phyloP scores from a whole-genome alignment of 495 filamentous ascomycete species.

The Lepraria neglecta region DNA sequence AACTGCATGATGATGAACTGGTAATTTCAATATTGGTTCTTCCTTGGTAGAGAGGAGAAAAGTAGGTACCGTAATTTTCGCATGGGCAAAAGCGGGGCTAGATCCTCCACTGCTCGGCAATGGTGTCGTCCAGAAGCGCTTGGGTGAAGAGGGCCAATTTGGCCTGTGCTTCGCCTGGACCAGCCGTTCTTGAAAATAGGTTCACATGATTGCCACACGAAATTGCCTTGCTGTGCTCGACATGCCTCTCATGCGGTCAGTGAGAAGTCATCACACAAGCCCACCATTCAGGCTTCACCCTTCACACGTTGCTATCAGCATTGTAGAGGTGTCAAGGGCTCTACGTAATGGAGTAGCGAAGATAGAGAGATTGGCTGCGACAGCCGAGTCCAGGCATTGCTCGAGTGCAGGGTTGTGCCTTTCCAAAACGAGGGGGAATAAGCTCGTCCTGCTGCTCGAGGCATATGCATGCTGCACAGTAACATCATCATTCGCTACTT shows the following conservation, averaged over 20 bases:
- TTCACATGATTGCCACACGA: conserved; percentile 8
- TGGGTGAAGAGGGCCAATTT: conserved; percentile 7
- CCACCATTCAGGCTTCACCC: conserved; percentile 16
- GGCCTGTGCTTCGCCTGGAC: conserved; percentile 14
- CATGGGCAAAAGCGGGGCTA: conserved; percentile 15
- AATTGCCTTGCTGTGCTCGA: conserved; percentile 7
- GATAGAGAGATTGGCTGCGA: conserved; percentile 13
- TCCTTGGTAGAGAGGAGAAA: not conserved
- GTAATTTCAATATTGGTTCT: not conserved
- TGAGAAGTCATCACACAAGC: conserved; percentile 16
- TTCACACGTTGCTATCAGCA: conserved; percentile 10
- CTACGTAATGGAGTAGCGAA: conserved; percentile 7
- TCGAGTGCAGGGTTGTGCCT: conserved; percentile 2
- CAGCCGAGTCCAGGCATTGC: not conserved
- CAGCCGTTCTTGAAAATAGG: conserved; percentile 14
- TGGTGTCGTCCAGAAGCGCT: conserved; percentile 13
- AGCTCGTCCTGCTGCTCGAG: conserved; percentile 11
- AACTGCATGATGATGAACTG: conserved; percentile 16
- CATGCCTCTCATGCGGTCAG: conserved; percentile 11
- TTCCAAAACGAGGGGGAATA: conserved; percentile 13
- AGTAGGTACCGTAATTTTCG: not conserved
- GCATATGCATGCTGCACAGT: conserved; percentile 29
- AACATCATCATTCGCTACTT: conserved; percentile 24
- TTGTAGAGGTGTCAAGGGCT: not conserved
- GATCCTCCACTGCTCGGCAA: not conserved